phyloP scores from a whole-genome alignment of 208 protist species.

The Crithidia expoeki region DNA sequence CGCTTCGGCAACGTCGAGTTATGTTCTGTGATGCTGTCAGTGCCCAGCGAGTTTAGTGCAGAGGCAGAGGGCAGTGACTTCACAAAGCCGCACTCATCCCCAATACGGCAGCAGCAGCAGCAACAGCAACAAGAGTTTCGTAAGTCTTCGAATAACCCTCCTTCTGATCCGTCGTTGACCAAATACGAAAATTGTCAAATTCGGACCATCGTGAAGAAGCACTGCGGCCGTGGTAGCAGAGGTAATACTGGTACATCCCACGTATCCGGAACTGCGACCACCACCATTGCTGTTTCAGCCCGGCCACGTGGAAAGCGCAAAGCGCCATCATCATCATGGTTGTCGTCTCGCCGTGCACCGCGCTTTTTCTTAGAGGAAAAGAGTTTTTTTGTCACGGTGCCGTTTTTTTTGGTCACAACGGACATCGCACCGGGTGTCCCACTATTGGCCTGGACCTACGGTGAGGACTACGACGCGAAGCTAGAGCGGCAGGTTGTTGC shows the following conservation, averaged over 20 bases:
- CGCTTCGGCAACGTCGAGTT: slow-evolving; percentile 88
- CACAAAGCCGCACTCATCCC: neutral
- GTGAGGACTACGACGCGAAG: slow-evolving; percentile 87
- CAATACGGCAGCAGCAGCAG: neutral
- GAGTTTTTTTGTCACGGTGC: slow-evolving; percentile 73
- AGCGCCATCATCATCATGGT: slow-evolving; percentile 12
- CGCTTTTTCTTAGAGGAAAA: slow-evolving; percentile 61
- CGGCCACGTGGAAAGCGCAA: slow-evolving; percentile 18
- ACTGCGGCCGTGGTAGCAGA: neutral
- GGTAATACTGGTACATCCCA: neutral
- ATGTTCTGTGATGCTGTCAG: slow-evolving; percentile 78
- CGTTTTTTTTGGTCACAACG: slow-evolving; percentile 81
- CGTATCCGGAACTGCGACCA: neutral
- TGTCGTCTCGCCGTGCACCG: slow-evolving; percentile 19
- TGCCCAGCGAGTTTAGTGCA: slow-evolving; percentile 60
- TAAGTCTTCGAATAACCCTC: neutral
- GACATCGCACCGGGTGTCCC: slow-evolving; percentile 67
- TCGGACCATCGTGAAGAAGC: neutral
- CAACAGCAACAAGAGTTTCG: neutral
- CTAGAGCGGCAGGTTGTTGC: slow-evolving; percentile 78
- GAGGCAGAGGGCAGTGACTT: neutral
- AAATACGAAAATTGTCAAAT: neutral
- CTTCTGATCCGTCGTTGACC: slow-evolving; percentile 3
- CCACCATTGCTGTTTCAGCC: neutral
- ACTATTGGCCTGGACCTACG: slow-evolving; percentile 89